These are phyloP conservation scores for Penicillium verrucosum DNA, from an alignment of 2,329 filamentous ascomycete species.

Conservation along the genomic window DNA sequence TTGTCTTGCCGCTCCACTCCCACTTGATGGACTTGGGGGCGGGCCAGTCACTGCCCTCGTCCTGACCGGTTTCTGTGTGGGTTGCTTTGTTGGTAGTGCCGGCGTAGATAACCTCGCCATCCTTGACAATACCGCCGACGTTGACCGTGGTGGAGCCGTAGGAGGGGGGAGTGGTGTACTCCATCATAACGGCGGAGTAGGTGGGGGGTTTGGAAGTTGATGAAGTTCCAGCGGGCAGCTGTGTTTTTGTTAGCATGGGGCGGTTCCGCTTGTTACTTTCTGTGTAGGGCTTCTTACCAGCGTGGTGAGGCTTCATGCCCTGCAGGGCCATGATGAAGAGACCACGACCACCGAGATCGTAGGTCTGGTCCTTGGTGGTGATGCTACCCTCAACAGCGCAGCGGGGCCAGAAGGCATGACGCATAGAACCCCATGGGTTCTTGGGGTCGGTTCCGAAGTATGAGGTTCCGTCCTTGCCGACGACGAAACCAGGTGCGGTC, in stretches of 20 bases:
- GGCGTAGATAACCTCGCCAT: conserved; percentile 74
- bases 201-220: conserved; percentile 84
- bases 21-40: conserved; percentile 74
- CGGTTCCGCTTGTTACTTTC: not conserved
- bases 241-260: conserved; percentile 1
- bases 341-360: conserved; percentile 77
- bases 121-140: conserved; percentile 77
- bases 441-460: conserved; percentile 80
- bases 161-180: conserved; percentile 88
- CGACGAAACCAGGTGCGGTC: conserved; percentile 74
- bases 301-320: conserved; percentile 98
- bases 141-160: conserved; percentile 83
- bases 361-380: conserved; percentile 72
- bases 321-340: conserved; percentile 83
- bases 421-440: conserved; percentile 89
- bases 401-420: conserved; percentile 91
- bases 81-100: conserved; percentile 62
- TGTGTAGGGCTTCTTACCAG: conserved; percentile 51
- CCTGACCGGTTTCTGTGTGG: conserved; percentile 68
- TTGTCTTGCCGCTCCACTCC: conserved; percentile 72
- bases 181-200: conserved; percentile 89
- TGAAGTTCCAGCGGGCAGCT: conserved; percentile 89
- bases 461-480: conserved; percentile 78
- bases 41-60: conserved; percentile 81
- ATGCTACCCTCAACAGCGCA: conserved; percentile 79